Evolutionary conservation across 2,329 filamentous ascomycete species (phyloP).

Genomic region (Pestalotiopsis sp.): DNA sequence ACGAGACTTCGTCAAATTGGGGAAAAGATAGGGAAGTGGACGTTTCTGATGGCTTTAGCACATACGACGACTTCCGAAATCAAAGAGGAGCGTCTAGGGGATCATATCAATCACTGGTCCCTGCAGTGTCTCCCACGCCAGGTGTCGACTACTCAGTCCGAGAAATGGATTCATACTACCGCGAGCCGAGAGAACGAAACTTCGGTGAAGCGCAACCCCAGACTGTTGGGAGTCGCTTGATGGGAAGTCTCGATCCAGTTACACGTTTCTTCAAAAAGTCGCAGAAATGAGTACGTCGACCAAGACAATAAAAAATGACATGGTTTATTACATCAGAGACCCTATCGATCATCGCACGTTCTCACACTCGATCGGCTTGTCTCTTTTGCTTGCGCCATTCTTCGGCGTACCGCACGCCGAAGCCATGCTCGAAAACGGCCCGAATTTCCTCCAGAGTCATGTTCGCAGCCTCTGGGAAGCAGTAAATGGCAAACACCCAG

Average conservation of each 20-base stretch:
- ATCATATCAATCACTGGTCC: not conserved
- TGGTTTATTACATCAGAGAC: not conserved
- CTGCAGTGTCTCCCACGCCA: not conserved
- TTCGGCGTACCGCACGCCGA: constrained; percentile 41
- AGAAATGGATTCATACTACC: constrained; percentile 5
- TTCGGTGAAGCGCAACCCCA: not conserved
- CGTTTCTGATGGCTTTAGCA: not conserved
- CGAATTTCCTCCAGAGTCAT: constrained; percentile 53
- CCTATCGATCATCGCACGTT: not conserved
- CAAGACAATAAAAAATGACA: not conserved
- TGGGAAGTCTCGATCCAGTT: not conserved
- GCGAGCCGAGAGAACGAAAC: not conserved
- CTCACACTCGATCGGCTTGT: not conserved
- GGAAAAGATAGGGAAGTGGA: not conserved
- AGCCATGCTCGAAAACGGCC: constrained; percentile 47
- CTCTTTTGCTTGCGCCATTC: constrained; percentile 28
- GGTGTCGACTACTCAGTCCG: not conserved
- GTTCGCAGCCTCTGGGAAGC: constrained; percentile 52
- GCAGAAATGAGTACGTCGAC: not conserved
- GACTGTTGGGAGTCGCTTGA: not conserved
- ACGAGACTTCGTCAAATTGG: not conserved
- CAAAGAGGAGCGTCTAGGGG: not conserved
- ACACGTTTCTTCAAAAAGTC: not conserved
- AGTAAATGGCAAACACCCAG: constrained; percentile 47
- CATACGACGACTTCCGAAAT: not conserved